Evolutionary conservation across 1,284 basidiomycete species (phyloP).

Genomic region (Fereydounia khargensis): DNA sequence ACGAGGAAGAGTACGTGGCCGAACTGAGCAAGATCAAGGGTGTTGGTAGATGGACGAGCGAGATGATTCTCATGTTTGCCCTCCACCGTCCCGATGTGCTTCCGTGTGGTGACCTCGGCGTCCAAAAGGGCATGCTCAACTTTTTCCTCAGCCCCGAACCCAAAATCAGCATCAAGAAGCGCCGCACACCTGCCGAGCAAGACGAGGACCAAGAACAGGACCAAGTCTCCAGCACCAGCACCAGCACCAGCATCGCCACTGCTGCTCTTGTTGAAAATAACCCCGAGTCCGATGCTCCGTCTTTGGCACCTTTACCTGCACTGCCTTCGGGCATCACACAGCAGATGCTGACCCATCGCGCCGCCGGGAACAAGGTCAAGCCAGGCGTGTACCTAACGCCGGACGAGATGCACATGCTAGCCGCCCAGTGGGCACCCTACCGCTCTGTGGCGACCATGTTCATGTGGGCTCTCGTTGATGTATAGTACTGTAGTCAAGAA

Average conservation of each 20-base stretch:
- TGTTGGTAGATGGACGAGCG: slow-evolving; percentile 54
- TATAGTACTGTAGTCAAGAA: too few species aligned
- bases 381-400: slow-evolving; percentile 50
- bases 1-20: slow-evolving; percentile 43
- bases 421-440: slow-evolving; percentile 45
- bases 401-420: slow-evolving; percentile 49
- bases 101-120: slow-evolving; percentile 50
- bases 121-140: slow-evolving; percentile 52
- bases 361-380: slow-evolving; percentile 50
- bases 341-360: too few species aligned
- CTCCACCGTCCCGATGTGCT: slow-evolving; percentile 49
- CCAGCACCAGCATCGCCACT: background rate
- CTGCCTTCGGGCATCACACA: too few species aligned
- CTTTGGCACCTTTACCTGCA: too few species aligned
- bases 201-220: slow-evolving; percentile 9
- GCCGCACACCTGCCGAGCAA: slow-evolving; percentile 30
- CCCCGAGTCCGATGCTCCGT: too few species aligned
- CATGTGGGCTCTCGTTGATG: slow-evolving; percentile 50
- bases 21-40: slow-evolving; percentile 50
- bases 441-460: slow-evolving; percentile 48
- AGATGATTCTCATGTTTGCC: slow-evolving; percentile 57
- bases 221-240: too few species aligned
- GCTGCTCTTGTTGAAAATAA: too few species aligned
- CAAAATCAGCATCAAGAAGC: slow-evolving; percentile 36
- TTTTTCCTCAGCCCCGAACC: slow-evolving; percentile 43